Evolutionary conservation across 306 rosid genomes (phyloP).

Genomic region (Trifolium fragiferum): DNA sequence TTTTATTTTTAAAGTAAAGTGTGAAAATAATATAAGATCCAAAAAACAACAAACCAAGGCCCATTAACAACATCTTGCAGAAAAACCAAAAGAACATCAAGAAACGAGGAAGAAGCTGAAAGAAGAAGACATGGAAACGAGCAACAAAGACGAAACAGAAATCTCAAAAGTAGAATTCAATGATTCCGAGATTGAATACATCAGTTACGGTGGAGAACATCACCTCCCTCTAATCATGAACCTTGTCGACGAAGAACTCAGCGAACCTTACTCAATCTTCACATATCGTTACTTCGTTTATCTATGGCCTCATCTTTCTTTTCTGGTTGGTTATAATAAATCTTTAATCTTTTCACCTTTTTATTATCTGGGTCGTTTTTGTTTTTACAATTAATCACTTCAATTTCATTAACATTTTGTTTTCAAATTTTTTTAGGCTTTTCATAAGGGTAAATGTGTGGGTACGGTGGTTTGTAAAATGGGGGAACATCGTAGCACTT

Average conservation of each 20-base stretch:
- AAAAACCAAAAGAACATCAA: not conserved
- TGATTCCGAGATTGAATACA: conserved; percentile 72
- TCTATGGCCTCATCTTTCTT: conserved; percentile 95
- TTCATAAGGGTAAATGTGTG: conserved; percentile 83
- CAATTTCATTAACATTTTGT: not conserved
- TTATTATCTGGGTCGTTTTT: not conserved
- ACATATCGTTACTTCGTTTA: conserved; percentile 96
- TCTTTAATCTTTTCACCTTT: conserved; percentile 4
- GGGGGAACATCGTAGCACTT: conserved; percentile 89
- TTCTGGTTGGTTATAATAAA: conserved; percentile 70
- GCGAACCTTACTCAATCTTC: conserved; percentile 98
- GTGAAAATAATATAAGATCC: not conserved
- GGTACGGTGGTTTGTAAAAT: conserved; percentile 98
- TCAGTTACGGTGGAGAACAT: conserved; percentile 85
- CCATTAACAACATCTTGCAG: not conserved
- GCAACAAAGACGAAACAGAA: conserved; percentile 43
- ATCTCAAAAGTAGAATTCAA: conserved; percentile 50
- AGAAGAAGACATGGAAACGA: conserved; percentile 41
- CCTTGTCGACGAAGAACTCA: conserved; percentile 90
- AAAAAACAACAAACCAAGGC: not conserved
- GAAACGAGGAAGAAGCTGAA: not conserved
- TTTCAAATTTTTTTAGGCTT: conserved; percentile 57
- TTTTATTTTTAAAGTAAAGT: not conserved
- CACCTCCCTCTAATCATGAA: conserved; percentile 89
- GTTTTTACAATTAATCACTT: not conserved